Evolutionary conservation across 305 asterid genomes (phyloP).

Genomic region (Fraxinus greggii): DNA sequence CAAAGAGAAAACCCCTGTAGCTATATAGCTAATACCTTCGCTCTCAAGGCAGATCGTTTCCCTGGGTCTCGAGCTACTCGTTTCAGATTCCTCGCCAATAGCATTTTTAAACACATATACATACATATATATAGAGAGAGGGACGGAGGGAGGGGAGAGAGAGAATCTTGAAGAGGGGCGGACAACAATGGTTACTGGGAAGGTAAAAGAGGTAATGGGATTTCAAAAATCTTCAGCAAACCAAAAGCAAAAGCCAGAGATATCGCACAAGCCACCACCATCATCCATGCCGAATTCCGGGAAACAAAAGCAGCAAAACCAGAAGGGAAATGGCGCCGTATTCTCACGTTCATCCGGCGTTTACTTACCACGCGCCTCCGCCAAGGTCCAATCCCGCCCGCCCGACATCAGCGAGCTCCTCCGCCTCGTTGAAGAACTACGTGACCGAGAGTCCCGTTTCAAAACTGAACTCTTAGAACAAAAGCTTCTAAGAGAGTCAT

Average conservation of each 20-base stretch:
- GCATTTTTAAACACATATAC: conserved; percentile 19
- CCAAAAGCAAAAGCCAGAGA: conserved; percentile 37
- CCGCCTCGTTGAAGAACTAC: conserved; percentile 68
- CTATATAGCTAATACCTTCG: neutral
- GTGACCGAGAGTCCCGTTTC: conserved; percentile 76
- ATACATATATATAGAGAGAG: too few relatives aligned
- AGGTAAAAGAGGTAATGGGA: conserved; percentile 70
- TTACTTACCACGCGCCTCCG: conserved; percentile 83
- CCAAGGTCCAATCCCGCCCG: conserved; percentile 94
- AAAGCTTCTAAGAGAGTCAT: conserved; percentile 63
- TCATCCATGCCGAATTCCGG: conserved; percentile 40
- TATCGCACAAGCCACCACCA: conserved; percentile 43
- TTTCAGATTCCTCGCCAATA: conserved; percentile 27
- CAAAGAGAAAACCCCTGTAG: too few relatives aligned
- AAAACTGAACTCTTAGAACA: conserved; percentile 76
- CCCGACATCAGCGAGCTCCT: conserved; percentile 79
- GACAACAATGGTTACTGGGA: conserved; percentile 77
- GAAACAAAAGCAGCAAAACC: conserved; percentile 4
- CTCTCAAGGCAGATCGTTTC: conserved; percentile 23
- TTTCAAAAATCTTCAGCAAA: conserved; percentile 52
- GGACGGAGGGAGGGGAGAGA: too few relatives aligned
- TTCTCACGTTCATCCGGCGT: conserved; percentile 74
- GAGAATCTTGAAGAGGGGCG: neutral
- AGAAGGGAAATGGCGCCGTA: conserved; percentile 54
- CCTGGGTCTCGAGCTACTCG: conserved; percentile 32